Percentiles rank a stretch among this genome's conserved stretches.
Conservation (phyloP, 2,329 filamentous ascomycete genomes). For the Arthrobotrys megalospora region DNA sequence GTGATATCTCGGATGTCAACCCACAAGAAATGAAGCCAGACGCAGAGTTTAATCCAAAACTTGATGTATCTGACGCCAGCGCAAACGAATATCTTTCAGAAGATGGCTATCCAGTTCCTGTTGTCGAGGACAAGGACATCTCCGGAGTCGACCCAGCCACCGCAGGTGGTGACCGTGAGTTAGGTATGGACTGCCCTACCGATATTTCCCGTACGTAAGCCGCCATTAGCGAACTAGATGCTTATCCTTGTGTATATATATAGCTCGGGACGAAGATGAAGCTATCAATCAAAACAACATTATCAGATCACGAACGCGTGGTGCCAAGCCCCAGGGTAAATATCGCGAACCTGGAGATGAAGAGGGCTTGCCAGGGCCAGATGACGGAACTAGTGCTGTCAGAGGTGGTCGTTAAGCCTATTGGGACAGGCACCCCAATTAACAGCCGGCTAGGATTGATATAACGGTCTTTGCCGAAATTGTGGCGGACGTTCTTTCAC, state of each 20-base stretch:
- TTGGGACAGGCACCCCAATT: not conserved
- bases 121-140: conserved; percentile 22
- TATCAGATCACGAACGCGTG: conserved; percentile 64
- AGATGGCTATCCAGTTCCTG: conserved; percentile 12
- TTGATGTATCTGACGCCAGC: conserved; percentile 15
- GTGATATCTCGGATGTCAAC: not conserved
- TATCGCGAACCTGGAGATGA: conserved; percentile 65
- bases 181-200: conserved; percentile 9
- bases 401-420: conserved; percentile 1
- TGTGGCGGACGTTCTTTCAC: not conserved
- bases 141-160: conserved; percentile 10
- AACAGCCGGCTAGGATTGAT: not conserved
- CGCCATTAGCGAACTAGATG: not conserved
- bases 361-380: conserved; percentile 62
- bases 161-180: conserved; percentile 6
- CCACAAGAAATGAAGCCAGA: not conserved
- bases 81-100: conserved; percentile 17
- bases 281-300: conserved; percentile 66
- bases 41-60: conserved; percentile 6
- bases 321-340: conserved; percentile 62
- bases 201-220: not conserved
- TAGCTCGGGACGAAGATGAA: conserved; percentile 66
- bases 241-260: not conserved
- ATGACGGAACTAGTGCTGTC: conserved; percentile 38
- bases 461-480: not conserved